Evolutionary conservation across 208 protist genomes (phyloP), one percentile per base, ranked within the genome.

Genomic region (Herpetomonas samuelpessoai): DNA sequence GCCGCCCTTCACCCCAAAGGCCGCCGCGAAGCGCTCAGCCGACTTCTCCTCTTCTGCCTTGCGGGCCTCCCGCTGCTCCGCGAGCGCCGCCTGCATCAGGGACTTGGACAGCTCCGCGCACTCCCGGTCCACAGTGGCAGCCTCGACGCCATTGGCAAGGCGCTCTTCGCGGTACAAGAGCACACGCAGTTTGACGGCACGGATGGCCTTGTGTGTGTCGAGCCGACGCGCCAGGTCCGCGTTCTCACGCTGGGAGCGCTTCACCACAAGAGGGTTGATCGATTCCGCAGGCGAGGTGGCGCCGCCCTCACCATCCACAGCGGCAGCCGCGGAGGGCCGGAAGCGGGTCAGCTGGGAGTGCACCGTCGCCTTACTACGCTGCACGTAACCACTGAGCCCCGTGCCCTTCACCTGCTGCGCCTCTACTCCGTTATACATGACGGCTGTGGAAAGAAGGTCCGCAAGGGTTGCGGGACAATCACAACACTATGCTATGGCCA

Each of bases 361-460:
- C 0, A 79, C 56, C 1, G 68, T 64, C 19, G 77, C 79, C 58
- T 74, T 74, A 52, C 88, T 95, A 21, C 88, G 82, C 75, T 95
- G 84, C 25, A 95, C 80, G 58, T 91, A 95, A 4, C 88, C 88
- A 50, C 88, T 95, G 14, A 92, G 73, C 3, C 88, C 88, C 3
- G 78, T 91, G 19, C 88, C 88, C 52, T 95, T 95, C 30, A 92
- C 69, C 24, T 61, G 61, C 3, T 68, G 57, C 7, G 85, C 60
- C 47, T 79, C 81, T 10, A 95, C 54, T n/a, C 79, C 79, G 57
- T 92, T 92, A 72, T 92, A 92, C 88, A 92, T 95, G 27, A 12
- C 35, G 0, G 19, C n/a, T n/a, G n/a, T n/a, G n/a, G n/a, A n/a
- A n/a, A n/a, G n/a, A n/a, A n/a, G n/a, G n/a, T n/a, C n/a, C n/a